Evolutionary conservation across 805 yeast genomes (phyloP).

Genomic region (Suhomyces kilbournensis): DNA sequence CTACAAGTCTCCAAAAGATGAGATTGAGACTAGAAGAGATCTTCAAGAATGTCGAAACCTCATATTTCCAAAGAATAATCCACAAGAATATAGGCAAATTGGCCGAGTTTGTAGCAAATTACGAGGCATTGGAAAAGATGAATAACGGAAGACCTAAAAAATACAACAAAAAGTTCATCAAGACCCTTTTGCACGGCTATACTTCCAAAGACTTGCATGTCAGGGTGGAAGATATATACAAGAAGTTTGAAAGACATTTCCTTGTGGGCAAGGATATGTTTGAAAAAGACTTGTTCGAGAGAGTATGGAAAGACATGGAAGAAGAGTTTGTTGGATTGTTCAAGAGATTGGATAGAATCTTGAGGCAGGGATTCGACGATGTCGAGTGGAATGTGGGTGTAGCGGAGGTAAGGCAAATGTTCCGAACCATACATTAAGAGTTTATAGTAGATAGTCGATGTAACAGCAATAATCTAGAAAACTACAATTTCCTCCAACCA

Average conservation of each 20-base stretch:
- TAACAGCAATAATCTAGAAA: no score
- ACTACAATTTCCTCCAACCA: no score
- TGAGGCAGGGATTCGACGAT: constrained; percentile 54
- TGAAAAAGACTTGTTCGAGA: constrained; percentile 55
- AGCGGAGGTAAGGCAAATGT: constrained; percentile 53
- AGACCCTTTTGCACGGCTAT: constrained; percentile 53
- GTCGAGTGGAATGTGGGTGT: constrained; percentile 49
- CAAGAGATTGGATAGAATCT: constrained; percentile 50
- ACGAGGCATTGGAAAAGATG: constrained; percentile 48
- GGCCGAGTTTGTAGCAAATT: constrained; percentile 60
- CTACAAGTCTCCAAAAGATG: constrained; percentile 23
- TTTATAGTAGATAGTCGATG: not conserved
- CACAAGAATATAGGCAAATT: constrained; percentile 63
- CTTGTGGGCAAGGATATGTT: constrained; percentile 36
- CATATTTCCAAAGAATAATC: constrained; percentile 33
- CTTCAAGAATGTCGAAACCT: constrained; percentile 26
- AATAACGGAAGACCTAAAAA: constrained; percentile 61
- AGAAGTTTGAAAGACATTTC: constrained; percentile 57
- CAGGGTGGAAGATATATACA: constrained; percentile 53
- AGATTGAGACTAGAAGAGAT: constrained; percentile 21
- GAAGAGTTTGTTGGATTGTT: constrained; percentile 58
- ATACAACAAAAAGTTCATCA: constrained; percentile 57
- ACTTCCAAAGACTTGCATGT: constrained; percentile 56
- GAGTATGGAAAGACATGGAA: constrained; percentile 69
- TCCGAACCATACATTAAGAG: constrained; percentile 2